phyloP scores from a whole-genome alignment of 2,329 filamentous ascomycete genomes.

The Remersonia thermophila region DNA sequence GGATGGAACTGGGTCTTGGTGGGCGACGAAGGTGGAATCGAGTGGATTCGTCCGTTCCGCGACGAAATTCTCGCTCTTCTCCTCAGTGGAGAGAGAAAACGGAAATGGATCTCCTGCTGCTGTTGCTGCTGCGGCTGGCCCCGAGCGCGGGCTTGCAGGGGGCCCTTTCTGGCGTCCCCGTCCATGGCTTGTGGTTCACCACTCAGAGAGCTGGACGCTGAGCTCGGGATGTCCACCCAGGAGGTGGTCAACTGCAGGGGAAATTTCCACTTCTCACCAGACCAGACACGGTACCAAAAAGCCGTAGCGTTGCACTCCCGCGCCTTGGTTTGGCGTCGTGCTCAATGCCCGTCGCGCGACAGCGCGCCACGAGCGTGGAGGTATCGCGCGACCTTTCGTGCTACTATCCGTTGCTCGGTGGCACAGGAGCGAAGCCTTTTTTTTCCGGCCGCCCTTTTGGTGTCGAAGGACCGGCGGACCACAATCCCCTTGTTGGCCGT shows the following conservation, averaged over 20 bases:
- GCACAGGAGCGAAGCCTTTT: too few relatives aligned
- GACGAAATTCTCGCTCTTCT: too few relatives aligned
- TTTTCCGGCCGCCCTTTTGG: too few relatives aligned
- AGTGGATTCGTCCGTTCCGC: too few relatives aligned
- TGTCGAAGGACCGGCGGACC: too few relatives aligned
- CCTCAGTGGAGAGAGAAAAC: conserved; percentile 11
- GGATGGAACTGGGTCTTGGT: too few relatives aligned
- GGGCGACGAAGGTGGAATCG: too few relatives aligned
- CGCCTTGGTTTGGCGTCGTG: conserved; percentile 6
- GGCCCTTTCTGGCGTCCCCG: conserved; percentile 9
- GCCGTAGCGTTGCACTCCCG: conserved; percentile 12
- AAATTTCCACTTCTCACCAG: conserved; percentile 12
- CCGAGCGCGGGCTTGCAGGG: conserved; percentile 10
- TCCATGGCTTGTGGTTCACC: conserved; percentile 10
- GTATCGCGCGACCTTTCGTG: conserved; percentile 2
- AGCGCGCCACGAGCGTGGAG: conserved; percentile 3
- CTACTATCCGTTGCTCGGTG: too few relatives aligned
- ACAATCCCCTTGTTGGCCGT: too few relatives aligned
- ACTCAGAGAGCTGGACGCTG: conserved; percentile 15
- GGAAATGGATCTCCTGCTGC: conserved; percentile 18
- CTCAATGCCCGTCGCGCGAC: neutral
- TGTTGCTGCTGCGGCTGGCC: conserved; percentile 2
- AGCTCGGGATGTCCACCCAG: conserved; percentile 8
- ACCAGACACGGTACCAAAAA: conserved; percentile 16
- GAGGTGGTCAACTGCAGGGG: conserved; percentile 12